These are phyloP conservation scores for Crepidotus variabilis DNA, from an alignment of 768 basidiomycete species.

Conservation along the genomic window DNA sequence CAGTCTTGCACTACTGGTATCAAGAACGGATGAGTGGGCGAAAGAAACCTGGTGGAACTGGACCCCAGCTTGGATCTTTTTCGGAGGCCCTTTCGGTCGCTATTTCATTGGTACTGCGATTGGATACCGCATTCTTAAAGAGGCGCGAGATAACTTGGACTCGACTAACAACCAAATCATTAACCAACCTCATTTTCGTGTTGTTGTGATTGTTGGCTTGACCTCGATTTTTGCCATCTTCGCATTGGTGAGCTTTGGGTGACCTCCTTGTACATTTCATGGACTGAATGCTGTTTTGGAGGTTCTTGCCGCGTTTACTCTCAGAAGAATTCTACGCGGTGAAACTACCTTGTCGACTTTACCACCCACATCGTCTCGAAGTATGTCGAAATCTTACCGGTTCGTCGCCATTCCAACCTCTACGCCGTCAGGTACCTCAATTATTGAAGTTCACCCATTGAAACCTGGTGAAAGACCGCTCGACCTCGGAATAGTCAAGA, in stretches of 20 bases:
- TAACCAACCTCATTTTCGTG: slow-evolving; percentile 32
- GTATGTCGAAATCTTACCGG: too few species aligned
- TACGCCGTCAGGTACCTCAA: too few species aligned
- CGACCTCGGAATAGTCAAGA: too few species aligned
- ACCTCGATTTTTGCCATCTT: slow-evolving; percentile 30
- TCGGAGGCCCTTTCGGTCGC: slow-evolving; percentile 39
- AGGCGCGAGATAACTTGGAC: slow-evolving; percentile 7
- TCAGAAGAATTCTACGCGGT: slow-evolving; percentile 25
- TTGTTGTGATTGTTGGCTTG: slow-evolving; percentile 22
- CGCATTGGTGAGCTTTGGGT: slow-evolving; percentile 27
- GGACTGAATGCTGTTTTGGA: slow-evolving; percentile 7
- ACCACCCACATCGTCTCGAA: neutral
- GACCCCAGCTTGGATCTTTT: slow-evolving; percentile 40
- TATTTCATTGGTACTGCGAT: slow-evolving; percentile 35
- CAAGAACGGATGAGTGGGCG: slow-evolving; percentile 26
- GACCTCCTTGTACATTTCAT: too few species aligned
- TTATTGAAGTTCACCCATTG: too few species aligned
- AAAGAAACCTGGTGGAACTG: slow-evolving; percentile 37
- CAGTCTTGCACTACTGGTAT: slow-evolving; percentile 22
- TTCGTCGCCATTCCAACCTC: neutral
- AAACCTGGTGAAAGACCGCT: too few species aligned
- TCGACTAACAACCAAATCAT: slow-evolving; percentile 23
- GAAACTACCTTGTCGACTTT: neutral
- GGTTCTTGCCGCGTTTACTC: slow-evolving; percentile 26
- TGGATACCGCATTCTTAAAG: slow-evolving; percentile 28